These are phyloP conservation scores for Anisodus acutangulus DNA, from an alignment of 257 asterid genomes.

Conservation along the genomic window DNA sequence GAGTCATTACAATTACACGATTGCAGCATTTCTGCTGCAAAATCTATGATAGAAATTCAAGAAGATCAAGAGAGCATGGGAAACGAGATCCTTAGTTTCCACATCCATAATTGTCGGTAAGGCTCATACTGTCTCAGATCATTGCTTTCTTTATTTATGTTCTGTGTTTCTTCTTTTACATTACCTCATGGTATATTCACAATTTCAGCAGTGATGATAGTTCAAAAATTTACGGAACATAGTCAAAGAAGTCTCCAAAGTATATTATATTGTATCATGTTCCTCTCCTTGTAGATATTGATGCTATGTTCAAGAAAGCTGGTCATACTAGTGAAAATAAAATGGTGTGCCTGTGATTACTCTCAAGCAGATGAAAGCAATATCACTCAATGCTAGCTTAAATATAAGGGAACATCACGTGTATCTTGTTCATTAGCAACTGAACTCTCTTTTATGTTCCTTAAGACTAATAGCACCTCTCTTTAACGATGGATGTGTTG, in stretches of 20 bases:
- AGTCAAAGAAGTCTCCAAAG: not conserved
- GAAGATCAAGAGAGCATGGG: not conserved
- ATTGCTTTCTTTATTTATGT: not conserved
- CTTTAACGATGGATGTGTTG: no score
- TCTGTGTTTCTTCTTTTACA: not conserved
- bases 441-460: no score
- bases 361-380: no score
- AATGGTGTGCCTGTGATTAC: no score
- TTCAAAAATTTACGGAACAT: not conserved
- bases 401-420: no score
- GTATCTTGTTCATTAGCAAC: no score
- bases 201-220: not conserved
- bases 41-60: not conserved
- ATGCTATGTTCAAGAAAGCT: no score
- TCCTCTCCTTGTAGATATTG: no score
- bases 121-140: not conserved
- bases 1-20: not conserved
- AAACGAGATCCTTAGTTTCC: not conserved
- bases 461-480: no score
- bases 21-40: not conserved
- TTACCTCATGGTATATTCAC: not conserved
- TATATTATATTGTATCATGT: no score
- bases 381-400: no score
- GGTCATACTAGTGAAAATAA: no score
- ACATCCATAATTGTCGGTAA: not conserved